Percentiles rank a stretch among this genome's conserved stretches.
Conservation (phyloP, 2,329 filamentous ascomycete species). For the Ophiocordyceps sinensis region DNA sequence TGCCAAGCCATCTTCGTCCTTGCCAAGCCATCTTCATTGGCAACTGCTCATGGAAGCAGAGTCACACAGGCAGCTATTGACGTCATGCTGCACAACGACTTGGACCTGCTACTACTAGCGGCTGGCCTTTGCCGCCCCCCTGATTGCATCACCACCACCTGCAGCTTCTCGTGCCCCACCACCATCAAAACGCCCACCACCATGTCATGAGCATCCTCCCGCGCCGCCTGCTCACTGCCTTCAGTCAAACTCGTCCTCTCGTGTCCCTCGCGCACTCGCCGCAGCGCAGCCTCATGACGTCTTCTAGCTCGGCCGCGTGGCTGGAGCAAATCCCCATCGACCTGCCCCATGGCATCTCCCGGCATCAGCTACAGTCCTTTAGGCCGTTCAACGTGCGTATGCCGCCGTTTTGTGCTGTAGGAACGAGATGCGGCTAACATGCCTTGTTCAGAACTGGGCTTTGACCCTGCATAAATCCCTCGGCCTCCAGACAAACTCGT, state of each 20-base stretch:
- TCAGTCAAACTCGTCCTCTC: too few relatives aligned
- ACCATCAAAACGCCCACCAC: not conserved
- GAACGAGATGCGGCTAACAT: too few relatives aligned
- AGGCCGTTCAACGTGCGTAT: slow-evolving; percentile 28
- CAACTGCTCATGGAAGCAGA: too few relatives aligned
- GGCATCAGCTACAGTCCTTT: slow-evolving; percentile 27
- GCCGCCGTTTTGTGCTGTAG: too few relatives aligned
- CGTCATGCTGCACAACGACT: not conserved
- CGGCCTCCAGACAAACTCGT: slow-evolving; percentile 23
- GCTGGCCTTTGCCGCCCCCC: too few relatives aligned
- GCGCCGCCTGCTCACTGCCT: not conserved
- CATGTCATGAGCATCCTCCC: not conserved
- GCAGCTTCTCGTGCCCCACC: too few relatives aligned
- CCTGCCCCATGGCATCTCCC: slow-evolving; percentile 24
- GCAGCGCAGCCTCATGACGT: not conserved
- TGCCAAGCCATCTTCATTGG: too few relatives aligned
- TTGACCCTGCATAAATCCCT: slow-evolving; percentile 31
- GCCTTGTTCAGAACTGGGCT: slow-evolving; percentile 29
- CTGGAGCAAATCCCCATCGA: slow-evolving; percentile 20
- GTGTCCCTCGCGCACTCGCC: too few relatives aligned
- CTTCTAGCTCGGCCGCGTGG: not conserved
- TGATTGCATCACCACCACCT: too few relatives aligned
- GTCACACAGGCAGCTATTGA: not conserved
- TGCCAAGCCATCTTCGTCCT: too few relatives aligned
- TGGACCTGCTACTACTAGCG: too few relatives aligned